Conservation (phyloP, 2,329 filamentous ascomycete species). For the Phialophora verrucosa region DNA sequence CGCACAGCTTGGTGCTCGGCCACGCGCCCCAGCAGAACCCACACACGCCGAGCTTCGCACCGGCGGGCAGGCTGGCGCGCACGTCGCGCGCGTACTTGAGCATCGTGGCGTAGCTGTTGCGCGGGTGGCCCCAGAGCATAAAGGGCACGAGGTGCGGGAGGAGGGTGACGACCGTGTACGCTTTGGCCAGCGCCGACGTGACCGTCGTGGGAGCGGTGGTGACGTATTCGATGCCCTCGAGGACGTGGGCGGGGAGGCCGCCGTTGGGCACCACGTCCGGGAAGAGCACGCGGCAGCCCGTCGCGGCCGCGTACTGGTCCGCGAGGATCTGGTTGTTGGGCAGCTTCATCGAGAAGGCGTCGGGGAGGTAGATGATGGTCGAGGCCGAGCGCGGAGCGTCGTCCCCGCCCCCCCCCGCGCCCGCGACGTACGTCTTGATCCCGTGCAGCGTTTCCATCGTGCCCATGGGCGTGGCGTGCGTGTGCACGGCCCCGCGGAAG, state of each 20-base stretch:
- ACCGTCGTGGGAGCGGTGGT: constrained; percentile 10
- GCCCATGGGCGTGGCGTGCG: constrained; percentile 53
- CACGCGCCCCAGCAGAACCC: constrained; percentile 69
- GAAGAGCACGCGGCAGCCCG: constrained; percentile 40
- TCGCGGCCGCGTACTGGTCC: constrained; percentile 57
- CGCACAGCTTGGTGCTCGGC: constrained; percentile 55
- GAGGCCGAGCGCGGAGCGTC: constrained; percentile 37
- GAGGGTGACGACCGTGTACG: constrained; percentile 16
- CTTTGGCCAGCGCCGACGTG: constrained; percentile 21
- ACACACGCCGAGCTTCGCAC: constrained; percentile 55
- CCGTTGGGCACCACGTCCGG: constrained; percentile 41
- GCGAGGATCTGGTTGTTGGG: constrained; percentile 60
- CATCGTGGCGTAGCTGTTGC: constrained; percentile 43
- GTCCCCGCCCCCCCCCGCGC: constrained; percentile 41
- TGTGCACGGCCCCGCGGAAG: constrained; percentile 56
- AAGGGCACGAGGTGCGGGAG: constrained; percentile 28
- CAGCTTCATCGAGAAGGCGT: constrained; percentile 63
- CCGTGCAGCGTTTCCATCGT: constrained; percentile 55
- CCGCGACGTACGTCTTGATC: constrained; percentile 56
- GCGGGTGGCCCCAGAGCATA: constrained; percentile 38
- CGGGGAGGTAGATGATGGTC: constrained; percentile 60
- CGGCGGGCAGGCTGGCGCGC: constrained; percentile 38
- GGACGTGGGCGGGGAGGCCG: constrained; percentile 28
- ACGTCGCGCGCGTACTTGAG: constrained; percentile 45
- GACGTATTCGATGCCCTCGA: constrained; percentile 34